These are phyloP conservation scores for Yamadazyma insecticola DNA, from an alignment of 805 yeast genomes.

Conservation along the genomic window DNA sequence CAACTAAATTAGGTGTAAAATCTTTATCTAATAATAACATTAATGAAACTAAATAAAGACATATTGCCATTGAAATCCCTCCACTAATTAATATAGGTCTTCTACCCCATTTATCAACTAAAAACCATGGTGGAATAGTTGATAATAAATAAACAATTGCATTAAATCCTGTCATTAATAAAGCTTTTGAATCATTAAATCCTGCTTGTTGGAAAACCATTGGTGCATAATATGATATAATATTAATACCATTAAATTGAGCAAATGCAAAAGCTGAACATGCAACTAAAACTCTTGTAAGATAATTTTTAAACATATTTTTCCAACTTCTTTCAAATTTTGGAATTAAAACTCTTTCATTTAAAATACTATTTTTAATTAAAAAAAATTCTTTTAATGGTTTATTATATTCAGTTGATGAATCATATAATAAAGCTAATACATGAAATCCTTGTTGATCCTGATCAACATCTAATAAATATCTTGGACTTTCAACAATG, in stretches of 20 bases:
- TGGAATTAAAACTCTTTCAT: conserved; percentile 35
- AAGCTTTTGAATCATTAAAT: conserved; percentile 36
- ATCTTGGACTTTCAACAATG: conserved; percentile 85
- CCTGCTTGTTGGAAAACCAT: conserved; percentile 48
- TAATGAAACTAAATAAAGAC: conserved; percentile 29
- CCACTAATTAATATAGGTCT: conserved; percentile 41
- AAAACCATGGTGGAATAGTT: conserved; percentile 43
- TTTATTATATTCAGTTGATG: conserved; percentile 24
- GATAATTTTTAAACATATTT: conserved; percentile 36
- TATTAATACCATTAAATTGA: conserved; percentile 52
- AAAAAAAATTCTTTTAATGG: conserved; percentile 41
- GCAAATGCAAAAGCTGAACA: conserved; percentile 43
- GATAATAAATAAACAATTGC: conserved; percentile 34
- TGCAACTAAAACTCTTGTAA: conserved; percentile 30
- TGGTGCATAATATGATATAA: conserved; percentile 56
- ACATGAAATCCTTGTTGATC: conserved; percentile 50
- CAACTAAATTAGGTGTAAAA: conserved; percentile 36
- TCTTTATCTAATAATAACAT: conserved; percentile 27
- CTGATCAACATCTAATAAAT: conserved; percentile 79
- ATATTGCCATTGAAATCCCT: conserved; percentile 34
- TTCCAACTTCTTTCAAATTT: conserved; percentile 38
- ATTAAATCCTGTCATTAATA: conserved; percentile 42
- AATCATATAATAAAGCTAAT: conserved; percentile 21
- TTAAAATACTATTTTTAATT: conserved; percentile 42
- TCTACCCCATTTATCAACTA: conserved; percentile 43